Base-by-base conservation (phyloP, 2,329 filamentous ascomycete genomes). In the Huntiella moniliformis region DNA sequence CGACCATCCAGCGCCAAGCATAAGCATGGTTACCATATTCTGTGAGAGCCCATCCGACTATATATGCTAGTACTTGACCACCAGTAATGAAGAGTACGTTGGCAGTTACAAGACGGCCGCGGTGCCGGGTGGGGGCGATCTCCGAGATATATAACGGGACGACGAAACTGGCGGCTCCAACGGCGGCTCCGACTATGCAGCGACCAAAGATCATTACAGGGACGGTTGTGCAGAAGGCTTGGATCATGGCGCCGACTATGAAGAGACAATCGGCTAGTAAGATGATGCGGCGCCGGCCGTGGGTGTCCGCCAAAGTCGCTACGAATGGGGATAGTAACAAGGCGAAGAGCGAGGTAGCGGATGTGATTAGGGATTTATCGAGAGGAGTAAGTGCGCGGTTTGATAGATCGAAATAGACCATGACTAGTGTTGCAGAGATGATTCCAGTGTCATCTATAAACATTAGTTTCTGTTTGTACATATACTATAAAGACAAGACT, bases 1-100 rank as follows among this genome's bases (percentile, higher is more conserved):
- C 87, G 0, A 95, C 86, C 73, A 94, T 87, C 78, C 82, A 92
- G 42, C 85, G 69, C 87, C 88, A 96, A 1, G 81, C 84, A 10
- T 69, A 71, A 33, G 56, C 57, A 16, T 58, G 54, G 48, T 63
- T 59, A 0, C 66, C 71, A 48, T 66, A 65, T 47, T 71, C 68
- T 4, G 75, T 70, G 40, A 93, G 79, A 0, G 68, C 60, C 80
- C 82, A 94, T 1, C 88, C 88, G 5, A 86, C 63, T 1, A 92
- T 58, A 60, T 95, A 95, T 2, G 88, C 87, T 15, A 92, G 73
- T 2, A 94, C 82, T 61, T 95, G 87, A 0, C 88, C 88, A 8
- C 82, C 67, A 0, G 87, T 94, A 47, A 95, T 79, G 53, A 92
- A 86, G 16, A 95, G 64, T 18, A 80, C 76, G 49, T 84, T 79